A percentile compares a stretch with the other conserved stretches of the same genome.
phyloP scores from a whole-genome alignment of 495 filamentous ascomycete species.

The Penicillium desertorum region DNA sequence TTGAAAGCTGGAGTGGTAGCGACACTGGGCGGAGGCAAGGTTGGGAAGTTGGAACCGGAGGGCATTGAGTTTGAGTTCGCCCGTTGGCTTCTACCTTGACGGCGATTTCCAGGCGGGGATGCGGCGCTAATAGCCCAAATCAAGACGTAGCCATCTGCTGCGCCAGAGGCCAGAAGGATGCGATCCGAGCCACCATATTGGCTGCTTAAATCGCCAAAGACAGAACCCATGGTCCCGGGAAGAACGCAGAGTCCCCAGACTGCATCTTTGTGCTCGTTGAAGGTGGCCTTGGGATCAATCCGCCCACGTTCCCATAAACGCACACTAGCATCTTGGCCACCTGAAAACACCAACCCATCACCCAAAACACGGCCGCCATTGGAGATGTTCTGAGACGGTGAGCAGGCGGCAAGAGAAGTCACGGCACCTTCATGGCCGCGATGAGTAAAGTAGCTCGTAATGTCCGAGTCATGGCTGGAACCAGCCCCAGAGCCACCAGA shows the following conservation, averaged over 20 bases:
- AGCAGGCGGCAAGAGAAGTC: constrained; percentile 81
- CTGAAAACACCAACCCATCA: constrained; percentile 97
- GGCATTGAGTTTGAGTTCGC: constrained; percentile 91
- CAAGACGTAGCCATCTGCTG: constrained; percentile 87
- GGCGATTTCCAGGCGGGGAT: constrained; percentile 67
- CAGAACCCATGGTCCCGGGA: constrained; percentile 73
- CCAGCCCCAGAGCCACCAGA: constrained; percentile 60
- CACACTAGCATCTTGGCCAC: constrained; percentile 89
- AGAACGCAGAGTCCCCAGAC: constrained; percentile 95
- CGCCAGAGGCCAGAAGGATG: constrained; percentile 85
- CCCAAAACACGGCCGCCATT: constrained; percentile 81
- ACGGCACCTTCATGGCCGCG: constrained; percentile 90
- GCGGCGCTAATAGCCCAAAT: constrained; percentile 91
- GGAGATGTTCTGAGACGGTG: constrained; percentile 77
- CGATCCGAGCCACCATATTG: constrained; percentile 76
- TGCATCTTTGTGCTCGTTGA: constrained; percentile 91
- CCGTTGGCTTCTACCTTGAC: constrained; percentile 73
- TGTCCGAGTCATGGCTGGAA: constrained; percentile 75
- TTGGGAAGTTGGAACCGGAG: constrained; percentile 85
- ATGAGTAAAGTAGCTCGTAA: constrained; percentile 90
- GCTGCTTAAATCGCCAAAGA: constrained; percentile 69
- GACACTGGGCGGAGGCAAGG: constrained; percentile 82
- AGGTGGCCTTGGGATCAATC: constrained; percentile 91
- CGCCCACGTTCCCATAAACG: constrained; percentile 92
- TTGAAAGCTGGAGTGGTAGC: constrained; percentile 67